Percentiles rank a stretch among this genome's conserved stretches.
These are phyloP conservation scores for Cyclotella distinguenda DNA, from an alignment of 108 stramenopile species.

Conservation along the genomic window DNA sequence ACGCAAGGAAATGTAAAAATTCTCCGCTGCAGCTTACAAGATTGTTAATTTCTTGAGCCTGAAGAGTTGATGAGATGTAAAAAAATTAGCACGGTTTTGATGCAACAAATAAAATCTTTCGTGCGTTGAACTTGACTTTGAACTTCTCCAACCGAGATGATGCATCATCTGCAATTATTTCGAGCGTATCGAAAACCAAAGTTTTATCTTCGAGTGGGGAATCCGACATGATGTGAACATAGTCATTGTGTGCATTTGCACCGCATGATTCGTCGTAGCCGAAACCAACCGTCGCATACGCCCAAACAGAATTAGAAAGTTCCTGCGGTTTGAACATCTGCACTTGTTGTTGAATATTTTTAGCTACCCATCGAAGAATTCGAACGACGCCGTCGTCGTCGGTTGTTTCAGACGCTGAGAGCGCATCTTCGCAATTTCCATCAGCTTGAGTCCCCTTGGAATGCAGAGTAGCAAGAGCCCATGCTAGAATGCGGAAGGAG, in stretches of 20 bases:
- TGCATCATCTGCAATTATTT: conserved; percentile 47
- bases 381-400: conserved; percentile 56
- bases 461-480: conserved; percentile 77
- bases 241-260: conserved; percentile 55
- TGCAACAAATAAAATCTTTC: background rate
- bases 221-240: conserved; percentile 56
- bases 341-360: conserved; percentile 37
- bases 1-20: too few species aligned
- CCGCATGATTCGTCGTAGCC: conserved; percentile 46
- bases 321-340: conserved; percentile 76
- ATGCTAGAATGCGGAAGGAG: conserved; percentile 11
- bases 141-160: conserved; percentile 50
- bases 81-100: background rate
- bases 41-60: conserved; percentile 71
- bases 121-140: conserved; percentile 15
- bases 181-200: conserved; percentile 44
- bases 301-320: conserved; percentile 57
- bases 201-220: conserved; percentile 53
- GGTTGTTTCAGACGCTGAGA: conserved; percentile 6
- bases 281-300: conserved; percentile 76
- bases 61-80: background rate
- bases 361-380: conserved; percentile 60
- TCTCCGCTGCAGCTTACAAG: too few species aligned
- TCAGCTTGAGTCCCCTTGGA: conserved; percentile 36
- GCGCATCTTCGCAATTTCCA: conserved; percentile 6